Evolutionary conservation across 257 asterid genomes (phyloP).

Genomic region (Plantago elongata): DNA sequence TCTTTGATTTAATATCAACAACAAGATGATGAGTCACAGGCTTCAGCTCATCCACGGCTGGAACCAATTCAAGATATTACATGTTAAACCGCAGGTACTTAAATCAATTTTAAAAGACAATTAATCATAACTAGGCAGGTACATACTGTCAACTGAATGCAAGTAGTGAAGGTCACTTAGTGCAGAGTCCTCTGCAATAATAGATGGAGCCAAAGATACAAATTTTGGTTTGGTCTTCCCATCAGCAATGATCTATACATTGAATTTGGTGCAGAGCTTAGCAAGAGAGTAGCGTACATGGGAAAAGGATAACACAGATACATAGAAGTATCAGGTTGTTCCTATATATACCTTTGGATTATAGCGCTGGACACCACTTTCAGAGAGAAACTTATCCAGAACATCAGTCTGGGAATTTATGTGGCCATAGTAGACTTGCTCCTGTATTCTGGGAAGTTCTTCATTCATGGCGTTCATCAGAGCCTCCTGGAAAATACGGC

Average conservation of each 20-base stretch:
- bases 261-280: constrained; percentile 22
- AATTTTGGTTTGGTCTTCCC: constrained; percentile 81
- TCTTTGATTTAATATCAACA: constrained; percentile 66
- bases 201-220: constrained; percentile 60
- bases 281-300: constrained; percentile 19
- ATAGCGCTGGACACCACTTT: constrained; percentile 87
- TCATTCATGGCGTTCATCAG: constrained; percentile 90
- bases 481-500: constrained; percentile 64
- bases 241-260: constrained; percentile 73
- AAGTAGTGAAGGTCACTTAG: constrained; percentile 60
- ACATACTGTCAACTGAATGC: constrained; percentile 85
- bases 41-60: constrained; percentile 91
- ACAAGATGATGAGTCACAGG: constrained; percentile 95
- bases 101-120: constrained; percentile 17
- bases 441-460: constrained; percentile 95
- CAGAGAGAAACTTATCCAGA: constrained; percentile 82
- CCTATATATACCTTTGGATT: constrained; percentile 67
- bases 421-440: constrained; percentile 93
- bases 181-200: constrained; percentile 58
- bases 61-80: constrained; percentile 21
- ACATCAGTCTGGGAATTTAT: constrained; percentile 81
- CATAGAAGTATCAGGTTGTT: constrained; percentile 11
- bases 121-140: constrained; percentile 21
- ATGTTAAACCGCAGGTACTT: constrained; percentile 23
- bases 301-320: constrained; percentile 8